A percentile compares a stretch with the other conserved stretches of the same genome.
Evolutionary conservation across 2,329 filamentous ascomycete genomes (phyloP).

Genomic region (Ascosphaera aggregata): DNA sequence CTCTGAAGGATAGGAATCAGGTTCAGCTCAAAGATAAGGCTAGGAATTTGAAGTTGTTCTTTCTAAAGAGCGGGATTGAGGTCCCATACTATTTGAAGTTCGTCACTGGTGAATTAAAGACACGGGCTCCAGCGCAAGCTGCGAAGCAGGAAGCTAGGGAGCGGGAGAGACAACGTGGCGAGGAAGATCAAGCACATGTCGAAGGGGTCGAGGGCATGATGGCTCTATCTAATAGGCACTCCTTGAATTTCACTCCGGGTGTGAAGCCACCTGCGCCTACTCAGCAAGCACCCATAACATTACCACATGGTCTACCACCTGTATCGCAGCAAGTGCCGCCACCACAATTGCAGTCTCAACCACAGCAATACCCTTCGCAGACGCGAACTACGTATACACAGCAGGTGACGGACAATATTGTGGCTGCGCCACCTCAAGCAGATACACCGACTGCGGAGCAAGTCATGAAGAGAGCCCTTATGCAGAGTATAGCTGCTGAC

Average conservation of each 20-base stretch:
- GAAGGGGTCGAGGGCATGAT: slow-evolving; percentile 25
- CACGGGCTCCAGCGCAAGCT: slow-evolving; percentile 44
- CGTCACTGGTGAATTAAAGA: slow-evolving; percentile 77
- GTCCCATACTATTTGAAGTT: slow-evolving; percentile 73
- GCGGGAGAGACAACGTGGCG: slow-evolving; percentile 20
- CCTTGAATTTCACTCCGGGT: slow-evolving; percentile 10
- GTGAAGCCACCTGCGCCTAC: slow-evolving; percentile 1
- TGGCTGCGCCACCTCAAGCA: too few species aligned
- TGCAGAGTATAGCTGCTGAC: slow-evolving; percentile 21
- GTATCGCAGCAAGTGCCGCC: slow-evolving; percentile 1
- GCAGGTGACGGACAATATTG: too few species aligned
- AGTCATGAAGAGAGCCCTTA: slow-evolving; percentile 19
- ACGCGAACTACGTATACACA: too few species aligned
- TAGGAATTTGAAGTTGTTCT: slow-evolving; percentile 72
- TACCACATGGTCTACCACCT: slow-evolving; percentile 8
- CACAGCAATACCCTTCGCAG: slow-evolving; percentile 3
- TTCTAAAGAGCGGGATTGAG: slow-evolving; percentile 74
- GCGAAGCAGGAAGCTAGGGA: slow-evolving; percentile 26
- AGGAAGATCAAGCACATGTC: slow-evolving; percentile 24
- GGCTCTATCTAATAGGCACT: slow-evolving; percentile 21
- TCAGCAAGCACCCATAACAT: slow-evolving; percentile 1
- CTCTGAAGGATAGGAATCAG: slow-evolving; percentile 70
- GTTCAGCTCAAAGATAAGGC: slow-evolving; percentile 88
- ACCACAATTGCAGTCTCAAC: slow-evolving; percentile 3
- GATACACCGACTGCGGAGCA: slow-evolving; percentile 15